Base-by-base conservation (phyloP, 2,329 filamentous ascomycete genomes). In the Lasiodiplodia theobromae region DNA sequence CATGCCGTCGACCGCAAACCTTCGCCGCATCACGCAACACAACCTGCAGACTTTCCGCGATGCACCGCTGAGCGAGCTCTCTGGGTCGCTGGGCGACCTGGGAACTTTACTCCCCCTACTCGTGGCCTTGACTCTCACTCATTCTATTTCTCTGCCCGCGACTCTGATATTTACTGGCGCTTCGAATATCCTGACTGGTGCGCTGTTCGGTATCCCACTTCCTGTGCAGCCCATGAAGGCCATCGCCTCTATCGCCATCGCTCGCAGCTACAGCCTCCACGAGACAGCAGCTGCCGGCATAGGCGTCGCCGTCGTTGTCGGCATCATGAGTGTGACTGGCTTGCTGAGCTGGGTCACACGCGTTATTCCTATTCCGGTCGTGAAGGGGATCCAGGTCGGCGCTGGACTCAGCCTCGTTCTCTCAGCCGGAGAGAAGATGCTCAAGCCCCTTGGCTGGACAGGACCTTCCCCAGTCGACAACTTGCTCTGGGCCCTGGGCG, bases 321-420 rank as follows among this genome's bases (percentile, higher is more conserved):
- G 95, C 10, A 7, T 96, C 0, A 89, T 97, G 77, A 94, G 91
- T 75, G 77, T 89, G 4, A 96, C 93, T 0, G 93, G 95, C 0
- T 81, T 96, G n/a, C 83, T 97, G 38, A 86, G 85, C 68, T 91
- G 89, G 85, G 89, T 93, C 64, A 90, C 92, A 10, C 81, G 84
- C n/a, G 84, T 89, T 16, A 91, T 96, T 10, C 95, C 95, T 0
- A 88, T 94, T 16, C 92, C 94, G 0, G 91, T 98, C 0, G 90
- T 98, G 66, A 97, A 97, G 77, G 95, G 95, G 37, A 97, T 98
- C 72, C 96, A 98, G 80, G 88, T 97, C 58, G 95, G 95, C 47
- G 95, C 95, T 4, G 95, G 95, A 1, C 83, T 98, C 58, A 93
- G 91, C 18, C 86, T 98, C 18, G 87, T 94, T 66, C 86, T 97